Evolutionary conservation across 2,329 filamentous ascomycete species (phyloP), one percentile per base, ranked within the genome.

Genomic region (Cytospora paraplurivora): DNA sequence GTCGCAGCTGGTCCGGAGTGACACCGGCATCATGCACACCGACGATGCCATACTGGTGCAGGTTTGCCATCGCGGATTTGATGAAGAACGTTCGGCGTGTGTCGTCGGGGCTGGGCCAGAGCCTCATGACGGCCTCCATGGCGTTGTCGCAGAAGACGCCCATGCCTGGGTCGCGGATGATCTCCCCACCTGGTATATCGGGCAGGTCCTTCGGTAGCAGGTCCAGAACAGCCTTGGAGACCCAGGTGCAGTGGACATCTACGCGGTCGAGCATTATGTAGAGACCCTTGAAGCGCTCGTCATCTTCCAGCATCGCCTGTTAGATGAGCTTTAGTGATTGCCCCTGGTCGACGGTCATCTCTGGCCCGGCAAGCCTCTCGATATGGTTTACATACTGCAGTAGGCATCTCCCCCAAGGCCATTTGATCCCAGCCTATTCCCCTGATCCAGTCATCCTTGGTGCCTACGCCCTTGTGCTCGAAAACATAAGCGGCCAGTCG

Each of bases 71-170:
- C 13, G 88, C 88, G 7, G 82, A 81, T 56, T 78, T 79, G 62
- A 90, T 73, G 65, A 84, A 87, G 32, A 72, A 73, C 6, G 79
- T 77, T 70, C 85, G 88, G 67, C 79, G 80, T n/a, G 78, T 77
- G 6, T 73, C 74, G 52, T 77, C 77, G 0, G 86, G 85, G 63
- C 81, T 81, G 1, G 87, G 87, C 77, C 85, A 88, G 19, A 84
- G 69, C 2, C 78, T 74, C 62, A 79, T 77, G 41, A 89, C 79
- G 57, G 88, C 73, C 51, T 88, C 85, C 82, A 90, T 89, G 32
- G 88, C 88, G 70, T 90, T 90, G 73, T 91, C 88, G 71, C 88
- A 91, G 68, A 91, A 90, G 11, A 91, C 87, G 50, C 88, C 88
- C 69, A 82, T 79, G 0, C 86, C 86, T 0, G 88, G 87, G 4